Percentiles rank a stretch among this genome's conserved stretches.
Conservation (phyloP, 129 eudicot species). For the Artemisia argyi region DNA sequence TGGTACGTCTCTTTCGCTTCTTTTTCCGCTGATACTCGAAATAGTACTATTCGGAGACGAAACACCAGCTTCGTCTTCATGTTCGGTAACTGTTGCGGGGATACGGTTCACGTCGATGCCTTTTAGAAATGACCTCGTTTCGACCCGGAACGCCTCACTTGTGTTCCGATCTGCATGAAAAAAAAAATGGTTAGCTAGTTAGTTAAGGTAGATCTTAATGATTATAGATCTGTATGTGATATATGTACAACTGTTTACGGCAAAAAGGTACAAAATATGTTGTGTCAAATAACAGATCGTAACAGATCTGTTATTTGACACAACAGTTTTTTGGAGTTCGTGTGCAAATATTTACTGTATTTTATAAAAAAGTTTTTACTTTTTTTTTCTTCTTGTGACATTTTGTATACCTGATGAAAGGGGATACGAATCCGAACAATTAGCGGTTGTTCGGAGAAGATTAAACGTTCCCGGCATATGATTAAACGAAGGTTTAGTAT, state of each 20-base stretch:
- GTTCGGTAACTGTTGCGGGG: constrained; percentile 51
- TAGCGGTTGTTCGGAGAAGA: constrained; percentile 35
- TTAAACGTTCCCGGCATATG: constrained; percentile 44
- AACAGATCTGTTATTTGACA: too few species aligned
- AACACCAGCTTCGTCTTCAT: constrained; percentile 77
- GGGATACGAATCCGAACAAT: constrained; percentile 42
- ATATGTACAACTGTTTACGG: too few species aligned
- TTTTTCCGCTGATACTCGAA: constrained; percentile 84
- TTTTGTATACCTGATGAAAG: constrained; percentile 38
- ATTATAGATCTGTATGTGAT: constrained; percentile 3
- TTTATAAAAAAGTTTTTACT: too few species aligned
- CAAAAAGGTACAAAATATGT: too few species aligned
- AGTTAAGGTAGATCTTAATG: background rate
- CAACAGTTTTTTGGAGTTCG: too few species aligned
- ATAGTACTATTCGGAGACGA: constrained; percentile 96
- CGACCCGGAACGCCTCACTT: constrained; percentile 48
- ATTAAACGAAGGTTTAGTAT: constrained; percentile 38
- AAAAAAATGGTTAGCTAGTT: background rate
- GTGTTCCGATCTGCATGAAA: constrained; percentile 60
- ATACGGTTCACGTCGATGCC: constrained; percentile 92
- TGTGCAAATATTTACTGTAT: too few species aligned
- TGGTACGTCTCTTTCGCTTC: constrained; percentile 64
- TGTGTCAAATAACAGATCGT: too few species aligned
- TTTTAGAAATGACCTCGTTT: constrained; percentile 66
- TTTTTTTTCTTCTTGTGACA: too few species aligned